These are phyloP conservation scores for Kluyveromyces sp. DNA, from an alignment of 1,139 yeast genomes.

Conservation along the genomic window DNA sequence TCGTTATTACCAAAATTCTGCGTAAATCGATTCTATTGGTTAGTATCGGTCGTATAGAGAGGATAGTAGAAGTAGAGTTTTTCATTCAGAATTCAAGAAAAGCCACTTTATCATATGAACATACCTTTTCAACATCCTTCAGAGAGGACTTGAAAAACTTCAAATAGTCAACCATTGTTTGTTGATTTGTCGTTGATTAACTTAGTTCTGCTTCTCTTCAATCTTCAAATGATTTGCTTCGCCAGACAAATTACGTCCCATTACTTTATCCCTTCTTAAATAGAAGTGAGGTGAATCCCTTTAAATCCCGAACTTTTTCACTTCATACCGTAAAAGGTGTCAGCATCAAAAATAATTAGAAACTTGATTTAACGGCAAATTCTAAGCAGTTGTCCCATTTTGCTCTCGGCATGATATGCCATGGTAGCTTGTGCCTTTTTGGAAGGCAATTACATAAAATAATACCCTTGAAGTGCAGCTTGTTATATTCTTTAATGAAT, in stretches of 20 bases:
- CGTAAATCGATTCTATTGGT: not conserved
- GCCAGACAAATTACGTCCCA: not conserved
- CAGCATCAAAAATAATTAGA: too few species aligned
- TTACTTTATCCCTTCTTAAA: not conserved
- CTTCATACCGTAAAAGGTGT: not conserved
- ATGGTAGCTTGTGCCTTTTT: too few species aligned
- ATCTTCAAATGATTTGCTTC: not conserved
- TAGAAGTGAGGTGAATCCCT: not conserved
- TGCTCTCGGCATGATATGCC: too few species aligned
- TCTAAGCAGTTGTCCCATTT: too few species aligned
- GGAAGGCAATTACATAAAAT: too few species aligned
- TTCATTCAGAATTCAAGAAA: not conserved
- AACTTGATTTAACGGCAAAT: too few species aligned
- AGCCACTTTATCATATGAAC: not conserved
- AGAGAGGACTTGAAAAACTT: constrained; percentile 6
- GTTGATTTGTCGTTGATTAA: not conserved
- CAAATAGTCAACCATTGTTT: constrained; percentile 9
- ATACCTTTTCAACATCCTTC: constrained; percentile 9
- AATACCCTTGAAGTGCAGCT: too few species aligned
- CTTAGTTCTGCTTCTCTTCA: not conserved
- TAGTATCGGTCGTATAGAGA: not conserved
- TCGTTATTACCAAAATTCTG: constrained; percentile 37
- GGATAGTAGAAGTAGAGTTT: too few species aligned
- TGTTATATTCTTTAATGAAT: too few species aligned
- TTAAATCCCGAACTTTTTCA: not conserved